phyloP scores from a whole-genome alignment of 148 eudicot genomes.

The Nepenthes mirabilis region DNA sequence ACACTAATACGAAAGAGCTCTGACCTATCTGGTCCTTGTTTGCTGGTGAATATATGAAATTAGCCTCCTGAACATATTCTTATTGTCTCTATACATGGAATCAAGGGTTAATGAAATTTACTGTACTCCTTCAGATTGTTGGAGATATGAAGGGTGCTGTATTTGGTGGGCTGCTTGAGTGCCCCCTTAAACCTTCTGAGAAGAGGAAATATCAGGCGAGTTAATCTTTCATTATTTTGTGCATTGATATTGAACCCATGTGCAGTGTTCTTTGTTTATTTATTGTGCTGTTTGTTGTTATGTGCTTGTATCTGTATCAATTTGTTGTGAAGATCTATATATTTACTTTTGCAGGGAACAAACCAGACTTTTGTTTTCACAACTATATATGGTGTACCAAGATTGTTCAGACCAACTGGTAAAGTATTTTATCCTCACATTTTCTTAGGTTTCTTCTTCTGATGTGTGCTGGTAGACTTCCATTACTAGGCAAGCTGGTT shows the following conservation, averaged over 20 bases:
- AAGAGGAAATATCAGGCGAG: conserved; percentile 93
- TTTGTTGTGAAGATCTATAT: neutral
- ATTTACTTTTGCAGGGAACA: conserved; percentile 58
- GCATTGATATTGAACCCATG: conserved; percentile 2
- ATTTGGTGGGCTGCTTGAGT: conserved; percentile 84
- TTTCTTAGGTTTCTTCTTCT: neutral
- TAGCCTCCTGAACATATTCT: neutral
- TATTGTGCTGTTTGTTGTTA: neutral
- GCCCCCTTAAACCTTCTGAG: conserved; percentile 71
- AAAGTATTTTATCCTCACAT: conserved; percentile 10
- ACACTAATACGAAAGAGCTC: conserved; percentile 77
- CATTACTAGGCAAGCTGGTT: no score
- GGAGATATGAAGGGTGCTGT: conserved; percentile 90
- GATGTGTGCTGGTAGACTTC: no score
- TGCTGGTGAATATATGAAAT: conserved; percentile 33
- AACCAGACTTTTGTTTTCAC: conserved; percentile 84
- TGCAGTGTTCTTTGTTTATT: neutral
- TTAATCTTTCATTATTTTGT: conserved; percentile 1
- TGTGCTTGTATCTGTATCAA: neutral
- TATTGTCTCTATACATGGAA: neutral
- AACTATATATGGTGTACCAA: conserved; percentile 76
- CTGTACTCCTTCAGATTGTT: conserved; percentile 38
- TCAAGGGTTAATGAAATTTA: neutral
- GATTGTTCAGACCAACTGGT: conserved; percentile 93
- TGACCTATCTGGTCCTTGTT: conserved; percentile 67